A percentile compares a stretch with the other conserved stretches of the same genome.
Conservation (phyloP, 1,284 basidiomycete species). For the Singerocomus rubriflavus region DNA sequence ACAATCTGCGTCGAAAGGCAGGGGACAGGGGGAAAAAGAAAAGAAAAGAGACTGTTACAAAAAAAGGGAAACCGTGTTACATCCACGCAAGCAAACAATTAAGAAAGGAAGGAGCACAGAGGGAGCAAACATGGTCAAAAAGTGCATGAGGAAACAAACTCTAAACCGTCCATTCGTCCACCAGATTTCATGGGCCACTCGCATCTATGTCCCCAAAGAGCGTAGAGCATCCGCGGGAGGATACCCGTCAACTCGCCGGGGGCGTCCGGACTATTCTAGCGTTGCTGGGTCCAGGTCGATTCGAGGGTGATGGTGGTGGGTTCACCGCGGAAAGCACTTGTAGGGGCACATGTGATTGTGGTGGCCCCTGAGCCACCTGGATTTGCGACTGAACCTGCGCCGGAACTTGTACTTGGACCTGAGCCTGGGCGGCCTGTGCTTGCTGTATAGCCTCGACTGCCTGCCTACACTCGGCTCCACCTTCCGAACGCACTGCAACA, state of each 20-base stretch:
- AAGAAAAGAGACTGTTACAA: conserved; percentile 9
- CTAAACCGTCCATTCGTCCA: conserved; percentile 25
- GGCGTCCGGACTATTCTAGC: conserved; percentile 18
- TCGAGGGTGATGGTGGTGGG: conserved; percentile 18
- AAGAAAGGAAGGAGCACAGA: conserved; percentile 1
- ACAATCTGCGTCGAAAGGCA: conserved; percentile 8
- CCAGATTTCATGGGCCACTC: conserved; percentile 10
- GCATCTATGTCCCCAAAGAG: conserved; percentile 18
- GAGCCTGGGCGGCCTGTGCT: conserved; percentile 27
- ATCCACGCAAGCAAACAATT: conserved; percentile 10
- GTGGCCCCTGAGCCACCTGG: conserved; percentile 17
- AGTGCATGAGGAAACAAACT: conserved; percentile 12
- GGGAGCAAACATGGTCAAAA: no score
- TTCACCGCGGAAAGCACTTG: conserved; percentile 24
- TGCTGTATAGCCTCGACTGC: conserved; percentile 38
- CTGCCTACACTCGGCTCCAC: conserved; percentile 69
- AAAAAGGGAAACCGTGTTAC: conserved; percentile 10
- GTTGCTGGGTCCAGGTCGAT: conserved; percentile 23
- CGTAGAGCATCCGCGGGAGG: not conserved
- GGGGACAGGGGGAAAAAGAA: not conserved
- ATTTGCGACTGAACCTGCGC: conserved; percentile 18
- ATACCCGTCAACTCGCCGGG: conserved; percentile 17
- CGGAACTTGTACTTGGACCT: conserved; percentile 15
- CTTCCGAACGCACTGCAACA: conserved; percentile 71
- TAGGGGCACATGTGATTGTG: conserved; percentile 20